phyloP scores from a whole-genome alignment of 2,329 filamentous ascomycete genomes.

The Sclerotinia trifoliorum region DNA sequence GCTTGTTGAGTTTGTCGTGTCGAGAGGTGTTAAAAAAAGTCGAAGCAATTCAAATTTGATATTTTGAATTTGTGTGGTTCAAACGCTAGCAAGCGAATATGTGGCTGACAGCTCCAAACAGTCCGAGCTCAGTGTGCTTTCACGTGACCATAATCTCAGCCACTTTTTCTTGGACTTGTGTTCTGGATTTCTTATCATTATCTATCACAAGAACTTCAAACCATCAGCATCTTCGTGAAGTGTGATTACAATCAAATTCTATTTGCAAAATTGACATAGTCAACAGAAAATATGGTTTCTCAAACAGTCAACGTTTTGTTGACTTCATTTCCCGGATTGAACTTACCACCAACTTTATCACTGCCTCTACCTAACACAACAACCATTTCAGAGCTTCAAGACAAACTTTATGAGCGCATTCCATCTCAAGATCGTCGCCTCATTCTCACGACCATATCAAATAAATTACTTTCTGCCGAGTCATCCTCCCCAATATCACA shows the following conservation, averaged over 20 bases:
- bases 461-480: constrained; percentile 61
- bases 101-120: constrained; percentile 16
- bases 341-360: constrained; percentile 77
- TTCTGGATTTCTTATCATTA: not conserved
- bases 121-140: not conserved
- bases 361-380: constrained; percentile 68
- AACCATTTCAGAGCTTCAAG: constrained; percentile 65
- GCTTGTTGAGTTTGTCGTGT: constrained; percentile 25
- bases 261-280: not conserved
- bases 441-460: constrained; percentile 78
- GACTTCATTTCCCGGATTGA: constrained; percentile 78
- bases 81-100: constrained; percentile 24
- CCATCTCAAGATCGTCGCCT: constrained; percentile 60
- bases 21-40: constrained; percentile 25
- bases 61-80: constrained; percentile 23
- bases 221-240: not conserved
- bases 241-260: not conserved
- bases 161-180: not conserved
- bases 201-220: constrained; percentile 1
- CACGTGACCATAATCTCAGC: not conserved
- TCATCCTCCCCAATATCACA: constrained; percentile 58
- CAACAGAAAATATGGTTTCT: constrained; percentile 50
- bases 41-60: constrained; percentile 17
- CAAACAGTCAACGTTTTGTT: constrained; percentile 76
- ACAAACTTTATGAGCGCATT: constrained; percentile 59